These are phyloP conservation scores for Datura wrightii DNA, from an alignment of 257 asterid species.

Conservation along the genomic window DNA sequence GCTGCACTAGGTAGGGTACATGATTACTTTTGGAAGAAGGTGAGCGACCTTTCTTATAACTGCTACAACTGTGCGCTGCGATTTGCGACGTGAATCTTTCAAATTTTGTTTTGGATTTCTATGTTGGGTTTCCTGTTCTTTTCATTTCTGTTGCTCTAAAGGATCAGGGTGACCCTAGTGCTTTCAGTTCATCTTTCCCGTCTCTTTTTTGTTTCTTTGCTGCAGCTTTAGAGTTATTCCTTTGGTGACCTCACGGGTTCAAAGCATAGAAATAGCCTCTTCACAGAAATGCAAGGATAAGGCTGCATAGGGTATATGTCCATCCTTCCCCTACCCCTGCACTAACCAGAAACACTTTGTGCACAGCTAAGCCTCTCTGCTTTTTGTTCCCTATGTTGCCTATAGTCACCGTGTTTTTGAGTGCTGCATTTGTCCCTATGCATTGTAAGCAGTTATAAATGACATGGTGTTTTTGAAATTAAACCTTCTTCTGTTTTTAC, in stretches of 20 bases:
- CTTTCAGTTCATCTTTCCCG: neutral
- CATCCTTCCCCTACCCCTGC: neutral
- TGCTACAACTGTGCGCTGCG: neutral
- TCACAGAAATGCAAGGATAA: neutral
- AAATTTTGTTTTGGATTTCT: neutral
- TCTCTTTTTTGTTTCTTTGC: neutral
- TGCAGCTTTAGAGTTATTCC: neutral
- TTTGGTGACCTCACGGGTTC: neutral
- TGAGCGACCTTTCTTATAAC: slow-evolving; percentile 29
- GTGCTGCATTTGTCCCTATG: neutral
- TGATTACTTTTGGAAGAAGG: slow-evolving; percentile 98
- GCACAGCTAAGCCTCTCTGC: neutral
- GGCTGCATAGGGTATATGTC: neutral
- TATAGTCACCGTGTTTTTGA: neutral
- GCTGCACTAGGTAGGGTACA: slow-evolving; percentile 83
- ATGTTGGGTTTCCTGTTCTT: neutral
- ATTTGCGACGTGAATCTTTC: neutral
- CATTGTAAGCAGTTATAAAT: neutral
- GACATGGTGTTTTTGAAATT: neutral
- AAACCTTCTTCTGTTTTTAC: neutral
- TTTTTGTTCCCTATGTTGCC: neutral
- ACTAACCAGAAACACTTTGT: neutral
- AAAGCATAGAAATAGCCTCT: neutral
- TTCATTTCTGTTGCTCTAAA: neutral
- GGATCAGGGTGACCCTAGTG: neutral